Evolutionary conservation across 2,329 filamentous ascomycete genomes (phyloP), one percentile per base, ranked within the genome.

Genomic region (Aschersonia sp.): DNA sequence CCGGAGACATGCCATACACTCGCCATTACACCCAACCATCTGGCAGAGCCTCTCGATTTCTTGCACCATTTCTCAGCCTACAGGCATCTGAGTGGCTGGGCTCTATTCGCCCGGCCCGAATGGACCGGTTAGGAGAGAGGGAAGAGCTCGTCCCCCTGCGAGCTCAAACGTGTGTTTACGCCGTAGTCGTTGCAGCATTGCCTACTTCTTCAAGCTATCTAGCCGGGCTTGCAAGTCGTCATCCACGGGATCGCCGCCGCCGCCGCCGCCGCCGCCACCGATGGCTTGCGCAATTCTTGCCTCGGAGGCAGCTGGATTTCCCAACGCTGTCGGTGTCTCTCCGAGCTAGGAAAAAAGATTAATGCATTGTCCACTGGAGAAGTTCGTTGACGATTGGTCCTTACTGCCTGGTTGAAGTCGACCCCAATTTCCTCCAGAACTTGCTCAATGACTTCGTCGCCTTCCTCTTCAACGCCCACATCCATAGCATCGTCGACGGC

Each of bases 401-500:
- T 68, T 74, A 97, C 90, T 56, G 86, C 75, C 67, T 92, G 85
- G 57, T 84, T 88, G 50, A 97, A 75, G 60, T 98, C 90, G 32
- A 98, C 82, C 47, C 92, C 92, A 62, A 98, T 95, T 68, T 97
- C 92, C 61, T 97, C 92, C 58, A 98, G 67, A 5, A 98, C 87
- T 66, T 96, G 88, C 58, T 95, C 94, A 35, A 98, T 88, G 10
- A 97, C 86, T 63, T 98, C 92, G 57, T 98, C 92, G 35, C 89
- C 87, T 64, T 97, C 92, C 57, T 95, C 92, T 60, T 98, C 92
- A 51, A 94, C 81, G 12, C 78, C 79, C 39, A 94, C 72, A 30
- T 94, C 92, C 58, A 92, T 96, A 45, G 90, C 89, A 63, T 98
- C 92, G 62, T 98, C 92, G 51, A 98, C 92, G 22, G 88, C 90